A percentile compares a stretch with the other conserved stretches of the same genome.
Evolutionary conservation across 2,329 filamentous ascomycete species (phyloP).

Genomic region (Allantophomopsis cytisporea): DNA sequence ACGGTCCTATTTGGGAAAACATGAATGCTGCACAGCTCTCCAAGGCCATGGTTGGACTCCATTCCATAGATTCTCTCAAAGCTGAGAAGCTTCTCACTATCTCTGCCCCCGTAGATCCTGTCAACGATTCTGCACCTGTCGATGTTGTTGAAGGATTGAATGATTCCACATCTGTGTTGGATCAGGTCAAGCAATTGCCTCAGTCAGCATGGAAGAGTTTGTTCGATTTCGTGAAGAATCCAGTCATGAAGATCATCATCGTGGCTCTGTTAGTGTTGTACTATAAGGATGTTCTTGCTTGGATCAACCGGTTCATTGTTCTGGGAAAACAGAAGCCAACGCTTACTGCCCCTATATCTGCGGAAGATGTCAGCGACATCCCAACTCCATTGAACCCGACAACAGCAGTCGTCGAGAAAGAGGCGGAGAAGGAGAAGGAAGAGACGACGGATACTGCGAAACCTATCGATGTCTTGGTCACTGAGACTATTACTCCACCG

Average conservation of each 20-base stretch:
- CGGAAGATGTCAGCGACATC: background rate
- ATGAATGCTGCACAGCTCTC: slow-evolving; percentile 31
- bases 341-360: background rate
- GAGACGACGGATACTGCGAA: background rate
- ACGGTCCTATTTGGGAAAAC: slow-evolving; percentile 17
- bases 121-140: slow-evolving; percentile 19
- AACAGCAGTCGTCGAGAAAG: background rate
- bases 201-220: slow-evolving; percentile 34
- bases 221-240: slow-evolving; percentile 41
- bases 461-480: background rate
- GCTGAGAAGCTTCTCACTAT: slow-evolving; percentile 30
- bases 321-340: slow-evolving; percentile 1
- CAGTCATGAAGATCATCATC: slow-evolving; percentile 22
- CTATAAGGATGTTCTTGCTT: slow-evolving; percentile 11
- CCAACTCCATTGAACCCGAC: background rate
- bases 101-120: slow-evolving; percentile 19
- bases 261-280: slow-evolving; percentile 10
- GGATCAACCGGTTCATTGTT: slow-evolving; percentile 8
- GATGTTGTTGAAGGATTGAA: background rate
- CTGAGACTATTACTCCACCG: slow-evolving; percentile 20
- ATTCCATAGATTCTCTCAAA: slow-evolving; percentile 38
- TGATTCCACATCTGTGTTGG: slow-evolving; percentile 21
- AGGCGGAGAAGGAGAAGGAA: background rate
- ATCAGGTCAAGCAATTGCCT: slow-evolving; percentile 35
- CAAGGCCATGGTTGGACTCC: slow-evolving; percentile 57